Evolutionary conservation across 306 rosid genomes (phyloP), one percentile per base, ranked within the genome.

Genomic region (Herpetospermum pedunculosum): DNA sequence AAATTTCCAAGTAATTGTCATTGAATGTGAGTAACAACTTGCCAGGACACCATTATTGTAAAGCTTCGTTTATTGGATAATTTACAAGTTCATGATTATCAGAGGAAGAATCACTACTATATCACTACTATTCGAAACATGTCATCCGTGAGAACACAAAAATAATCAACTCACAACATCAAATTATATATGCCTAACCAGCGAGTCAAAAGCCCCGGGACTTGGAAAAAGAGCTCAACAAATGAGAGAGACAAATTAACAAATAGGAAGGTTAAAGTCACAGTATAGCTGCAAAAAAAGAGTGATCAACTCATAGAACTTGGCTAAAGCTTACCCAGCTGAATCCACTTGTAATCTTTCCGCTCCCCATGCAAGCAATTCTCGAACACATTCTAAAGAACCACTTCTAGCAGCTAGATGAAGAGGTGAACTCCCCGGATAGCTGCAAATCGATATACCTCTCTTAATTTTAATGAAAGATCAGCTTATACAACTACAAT

Each of bases 301-400:
- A 41, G 0, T 14, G 64, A 15, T 35, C n/a, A 55, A 12, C n/a
- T 78, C 37, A 40, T 73, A 3, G 70, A 23, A 6, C 37, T 43
- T 29, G 44, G 44, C 26, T 55, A 71, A 68, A 64, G 73, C 84
- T 79, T 85, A 92, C 98, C 96, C 92, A 10, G 89, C 80, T 30
- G 92, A 77, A 81, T 92, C 98, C 72, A 83, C 72, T 78, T 84
- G 95, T 79, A 85, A 89, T 78, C 98, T 84, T 78, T 92, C 95
- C 0, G 98, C 98, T 81, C 98, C 96, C 92, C 96, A 82, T 62
- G 98, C 88, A 65, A 92, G 96, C 84, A 92, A 83, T 78, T 84
- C 80, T 8, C 98, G 83, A 73, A 92, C 82, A 80, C 92, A 90
- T 68, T 92, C 98, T 72, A 92, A 72, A 34, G 95, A 90, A 75